Evolutionary conservation across 148 eudicot genomes (phyloP).

Genomic region (Fagopyrum tataricum): DNA sequence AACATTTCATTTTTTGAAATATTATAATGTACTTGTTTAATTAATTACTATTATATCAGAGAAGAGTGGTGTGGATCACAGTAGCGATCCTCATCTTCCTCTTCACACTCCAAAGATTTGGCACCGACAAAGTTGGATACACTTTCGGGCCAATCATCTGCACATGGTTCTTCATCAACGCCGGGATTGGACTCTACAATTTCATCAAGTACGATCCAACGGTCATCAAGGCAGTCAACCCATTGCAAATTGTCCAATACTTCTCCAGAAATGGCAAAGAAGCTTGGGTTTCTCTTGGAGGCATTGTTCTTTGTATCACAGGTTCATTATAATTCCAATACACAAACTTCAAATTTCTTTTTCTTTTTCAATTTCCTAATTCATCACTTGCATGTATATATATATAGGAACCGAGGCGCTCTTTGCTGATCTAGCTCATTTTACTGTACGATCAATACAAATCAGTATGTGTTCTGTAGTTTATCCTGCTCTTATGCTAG

Average conservation of each 20-base stretch:
- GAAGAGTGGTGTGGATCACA: slow-evolving; percentile 40
- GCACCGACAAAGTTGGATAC: slow-evolving; percentile 66
- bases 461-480: slow-evolving; percentile 27
- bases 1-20: too few species aligned
- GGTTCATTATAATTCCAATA: slow-evolving; percentile 22
- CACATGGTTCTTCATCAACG: slow-evolving; percentile 46
- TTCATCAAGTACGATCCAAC: slow-evolving; percentile 39
- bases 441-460: slow-evolving; percentile 31
- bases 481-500: slow-evolving; percentile 33
- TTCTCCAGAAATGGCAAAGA: slow-evolving; percentile 49
- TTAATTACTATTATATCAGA: too few species aligned
- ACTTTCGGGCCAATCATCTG: slow-evolving; percentile 49
- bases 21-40: too few species aligned
- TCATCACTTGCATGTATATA: neutral
- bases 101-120: slow-evolving; percentile 57
- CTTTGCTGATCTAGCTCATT: slow-evolving; percentile 41
- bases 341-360: neutral
- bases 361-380: neutral
- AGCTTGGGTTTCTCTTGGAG: slow-evolving; percentile 77
- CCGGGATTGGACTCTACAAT: slow-evolving; percentile 53
- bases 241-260: slow-evolving; percentile 44
- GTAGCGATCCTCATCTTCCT: slow-evolving; percentile 45
- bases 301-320: slow-evolving; percentile 60
- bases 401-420: slow-evolving; percentile 25
- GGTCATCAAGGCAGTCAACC: slow-evolving; percentile 57